These are phyloP conservation scores for Darksidea phi DNA, from an alignment of 495 filamentous ascomycete species.

Conservation along the genomic window DNA sequence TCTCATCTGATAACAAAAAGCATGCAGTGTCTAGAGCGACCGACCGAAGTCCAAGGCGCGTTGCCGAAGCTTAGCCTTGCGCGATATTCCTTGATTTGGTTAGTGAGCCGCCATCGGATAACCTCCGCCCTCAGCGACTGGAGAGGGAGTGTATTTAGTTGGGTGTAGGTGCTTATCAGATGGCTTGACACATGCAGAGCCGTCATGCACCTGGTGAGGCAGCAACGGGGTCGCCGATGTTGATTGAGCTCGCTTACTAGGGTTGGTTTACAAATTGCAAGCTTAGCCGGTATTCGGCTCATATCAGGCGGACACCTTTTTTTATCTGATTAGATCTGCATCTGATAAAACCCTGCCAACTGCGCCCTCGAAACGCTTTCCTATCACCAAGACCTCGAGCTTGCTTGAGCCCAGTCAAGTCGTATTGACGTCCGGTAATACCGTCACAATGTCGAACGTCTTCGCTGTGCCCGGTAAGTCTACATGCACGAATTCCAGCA, in stretches of 20 bases:
- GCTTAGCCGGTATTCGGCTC: conserved; percentile 2
- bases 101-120: too few relatives aligned
- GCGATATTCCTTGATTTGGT: conserved; percentile 7
- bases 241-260: neutral
- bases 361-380: neutral
- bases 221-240: neutral
- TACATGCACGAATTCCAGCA: too few relatives aligned
- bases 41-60: neutral
- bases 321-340: conserved; percentile 18
- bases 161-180: neutral
- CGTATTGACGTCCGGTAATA: neutral
- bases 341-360: conserved; percentile 15
- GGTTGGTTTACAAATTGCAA: too few relatives aligned
- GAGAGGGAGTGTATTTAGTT: neutral
- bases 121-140: neutral
- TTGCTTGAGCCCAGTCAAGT: neutral
- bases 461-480: conserved; percentile 58
- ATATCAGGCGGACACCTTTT: neutral
- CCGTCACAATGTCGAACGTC: conserved; percentile 55
- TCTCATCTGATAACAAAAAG: conserved; percentile 1
- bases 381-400: neutral
- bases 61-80: conserved; percentile 1
- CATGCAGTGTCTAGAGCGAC: too few relatives aligned
- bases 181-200: neutral
- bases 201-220: neutral